Evolutionary conservation across 345 rosid genomes (phyloP).

Genomic region (Toxicodendron radicans): DNA sequence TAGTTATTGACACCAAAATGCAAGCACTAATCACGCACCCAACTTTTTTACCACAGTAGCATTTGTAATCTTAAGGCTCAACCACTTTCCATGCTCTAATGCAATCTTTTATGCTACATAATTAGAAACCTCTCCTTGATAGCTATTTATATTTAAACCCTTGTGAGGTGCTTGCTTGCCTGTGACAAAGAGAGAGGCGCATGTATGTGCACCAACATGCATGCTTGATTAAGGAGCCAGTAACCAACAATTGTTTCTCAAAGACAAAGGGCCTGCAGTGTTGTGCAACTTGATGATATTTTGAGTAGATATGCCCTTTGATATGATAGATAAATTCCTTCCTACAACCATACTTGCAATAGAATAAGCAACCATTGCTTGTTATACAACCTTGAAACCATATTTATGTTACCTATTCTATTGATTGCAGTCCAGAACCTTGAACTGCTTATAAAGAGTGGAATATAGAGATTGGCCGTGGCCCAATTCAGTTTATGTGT

Average conservation of each 20-base stretch:
- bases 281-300: not conserved
- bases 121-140: too few species aligned
- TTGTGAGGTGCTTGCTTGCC: not conserved
- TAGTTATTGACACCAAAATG: not conserved
- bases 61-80: not conserved
- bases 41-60: not conserved
- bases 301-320: not conserved
- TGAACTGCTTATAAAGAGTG: not conserved
- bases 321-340: not conserved
- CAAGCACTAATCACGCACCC: not conserved
- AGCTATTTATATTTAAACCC: not conserved
- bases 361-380: not conserved
- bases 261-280: not conserved
- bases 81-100: not conserved
- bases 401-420: not conserved
- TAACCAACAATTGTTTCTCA: not conserved
- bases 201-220: not conserved
- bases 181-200: not conserved
- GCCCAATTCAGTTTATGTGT: not conserved
- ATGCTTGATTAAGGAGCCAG: not conserved
- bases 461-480: not conserved
- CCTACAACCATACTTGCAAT: not conserved
- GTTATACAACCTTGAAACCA: not conserved
- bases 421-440: not conserved
- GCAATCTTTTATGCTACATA: too few species aligned